Percentiles rank a stretch among this genome's conserved stretches.
Conservation (phyloP, 345 rosid species). For the Pugionium cornutum region DNA sequence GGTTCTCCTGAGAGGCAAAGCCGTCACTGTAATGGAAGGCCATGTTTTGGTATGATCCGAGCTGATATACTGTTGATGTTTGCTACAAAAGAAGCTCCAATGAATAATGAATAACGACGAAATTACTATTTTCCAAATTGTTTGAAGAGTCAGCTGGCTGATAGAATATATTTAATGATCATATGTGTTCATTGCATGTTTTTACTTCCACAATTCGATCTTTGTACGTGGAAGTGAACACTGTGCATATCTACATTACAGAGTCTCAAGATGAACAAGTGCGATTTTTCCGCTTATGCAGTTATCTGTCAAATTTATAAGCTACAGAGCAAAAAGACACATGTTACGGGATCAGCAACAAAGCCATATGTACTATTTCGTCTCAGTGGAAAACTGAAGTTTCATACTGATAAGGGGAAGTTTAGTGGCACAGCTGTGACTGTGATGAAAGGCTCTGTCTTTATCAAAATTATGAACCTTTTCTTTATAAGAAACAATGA, state of each 20-base stretch:
- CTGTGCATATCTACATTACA: constrained; percentile 64
- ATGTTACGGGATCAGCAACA: not conserved
- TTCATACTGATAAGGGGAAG: constrained; percentile 49
- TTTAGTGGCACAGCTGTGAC: constrained; percentile 60
- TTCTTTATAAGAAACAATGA: not conserved
- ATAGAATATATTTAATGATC: constrained; percentile 1
- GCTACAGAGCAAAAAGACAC: not conserved
- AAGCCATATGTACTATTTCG: not conserved
- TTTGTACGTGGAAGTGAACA: constrained; percentile 56
- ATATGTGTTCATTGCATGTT: not conserved
- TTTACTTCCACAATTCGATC: constrained; percentile 26
- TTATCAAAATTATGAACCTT: constrained; percentile 5
- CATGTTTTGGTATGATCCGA: constrained; percentile 49
- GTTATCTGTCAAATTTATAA: constrained; percentile 15
- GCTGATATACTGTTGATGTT: not conserved
- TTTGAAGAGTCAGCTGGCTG: not conserved
- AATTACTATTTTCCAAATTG: not conserved
- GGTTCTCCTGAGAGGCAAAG: constrained; percentile 66
- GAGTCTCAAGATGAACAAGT: constrained; percentile 57
- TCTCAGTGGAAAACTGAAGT: constrained; percentile 46
- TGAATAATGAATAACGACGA: not conserved
- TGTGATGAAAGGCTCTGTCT: constrained; percentile 57
- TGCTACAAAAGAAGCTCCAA: not conserved
- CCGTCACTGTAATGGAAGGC: constrained; percentile 69
- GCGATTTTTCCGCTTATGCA: constrained; percentile 44